Percentiles rank a stretch among this genome's conserved stretches.
Evolutionary conservation across 306 rosid species (phyloP).

Genomic region (Gastrolobium bilobum): DNA sequence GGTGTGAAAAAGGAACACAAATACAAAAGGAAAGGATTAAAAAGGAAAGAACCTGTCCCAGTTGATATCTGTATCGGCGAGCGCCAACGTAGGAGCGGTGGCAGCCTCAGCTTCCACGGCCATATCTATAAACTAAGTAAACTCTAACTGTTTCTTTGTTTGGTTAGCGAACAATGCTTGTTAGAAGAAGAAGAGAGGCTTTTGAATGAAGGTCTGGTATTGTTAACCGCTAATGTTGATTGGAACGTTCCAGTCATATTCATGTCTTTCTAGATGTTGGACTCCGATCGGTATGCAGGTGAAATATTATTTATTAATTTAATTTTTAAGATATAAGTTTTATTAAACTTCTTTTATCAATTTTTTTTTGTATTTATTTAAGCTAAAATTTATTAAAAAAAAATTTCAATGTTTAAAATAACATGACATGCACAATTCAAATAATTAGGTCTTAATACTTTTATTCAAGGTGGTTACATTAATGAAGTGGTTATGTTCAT

Average conservation of each 20-base stretch:
- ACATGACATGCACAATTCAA: no score
- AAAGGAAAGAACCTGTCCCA: slow-evolving; percentile 71
- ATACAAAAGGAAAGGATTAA: not conserved
- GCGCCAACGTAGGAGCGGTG: slow-evolving; percentile 62
- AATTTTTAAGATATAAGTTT: no score
- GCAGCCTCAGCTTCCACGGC: slow-evolving; percentile 65
- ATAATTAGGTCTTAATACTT: no score
- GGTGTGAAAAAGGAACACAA: not conserved
- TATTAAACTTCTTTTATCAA: no score
- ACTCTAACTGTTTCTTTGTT: not conserved
- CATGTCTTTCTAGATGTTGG: no score
- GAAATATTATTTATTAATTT: no score
- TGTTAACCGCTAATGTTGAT: not conserved
- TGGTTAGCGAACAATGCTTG: not conserved
- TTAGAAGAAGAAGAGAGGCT: not conserved
- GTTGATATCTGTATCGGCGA: slow-evolving; percentile 79
- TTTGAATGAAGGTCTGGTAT: not conserved
- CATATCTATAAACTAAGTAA: not conserved
- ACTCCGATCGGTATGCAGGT: no score
- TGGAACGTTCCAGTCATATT: not conserved
- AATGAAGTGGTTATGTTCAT: no score
- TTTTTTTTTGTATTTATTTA: no score
- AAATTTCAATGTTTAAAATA: no score
- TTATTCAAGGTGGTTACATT: no score
- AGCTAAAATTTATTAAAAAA: no score